Evolutionary conservation across 495 filamentous ascomycete species (phyloP).

Genomic region (Jackrogersella multiformis): DNA sequence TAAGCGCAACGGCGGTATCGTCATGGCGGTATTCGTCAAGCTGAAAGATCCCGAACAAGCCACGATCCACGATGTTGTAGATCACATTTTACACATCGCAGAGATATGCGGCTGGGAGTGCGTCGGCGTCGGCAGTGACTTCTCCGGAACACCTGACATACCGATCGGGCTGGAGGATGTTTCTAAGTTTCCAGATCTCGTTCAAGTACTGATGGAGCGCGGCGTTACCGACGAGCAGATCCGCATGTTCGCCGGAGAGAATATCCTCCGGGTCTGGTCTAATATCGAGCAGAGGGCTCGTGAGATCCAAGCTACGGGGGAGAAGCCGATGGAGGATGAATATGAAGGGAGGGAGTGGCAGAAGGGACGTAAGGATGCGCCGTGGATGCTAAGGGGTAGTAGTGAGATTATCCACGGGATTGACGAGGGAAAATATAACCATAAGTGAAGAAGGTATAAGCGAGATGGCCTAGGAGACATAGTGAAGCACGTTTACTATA

Average conservation of each 20-base stretch:
- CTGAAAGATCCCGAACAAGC: slow-evolving; percentile 61
- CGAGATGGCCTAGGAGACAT: too few relatives aligned
- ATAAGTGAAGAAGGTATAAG: too few relatives aligned
- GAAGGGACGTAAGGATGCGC: slow-evolving; percentile 32
- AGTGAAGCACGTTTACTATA: too few relatives aligned
- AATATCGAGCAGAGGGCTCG: slow-evolving; percentile 30
- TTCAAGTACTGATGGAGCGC: slow-evolving; percentile 49
- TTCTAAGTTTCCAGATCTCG: slow-evolving; percentile 34
- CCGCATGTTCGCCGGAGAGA: slow-evolving; percentile 61
- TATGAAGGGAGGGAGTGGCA: slow-evolving; percentile 33
- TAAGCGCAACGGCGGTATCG: slow-evolving; percentile 61
- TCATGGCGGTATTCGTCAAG: slow-evolving; percentile 72
- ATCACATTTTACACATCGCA: slow-evolving; percentile 68
- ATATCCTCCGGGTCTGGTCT: slow-evolving; percentile 53
- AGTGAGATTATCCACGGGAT: too few relatives aligned
- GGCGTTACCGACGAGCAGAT: slow-evolving; percentile 64
- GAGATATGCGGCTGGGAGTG: slow-evolving; percentile 65
- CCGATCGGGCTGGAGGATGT: slow-evolving; percentile 62
- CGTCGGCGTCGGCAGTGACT: slow-evolving; percentile 72
- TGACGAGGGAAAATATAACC: too few relatives aligned
- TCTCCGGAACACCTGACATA: slow-evolving; percentile 63
- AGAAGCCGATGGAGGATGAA: slow-evolving; percentile 35
- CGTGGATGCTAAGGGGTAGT: slow-evolving; percentile 35
- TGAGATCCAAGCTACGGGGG: slow-evolving; percentile 34
- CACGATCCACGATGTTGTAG: slow-evolving; percentile 70